Evolutionary conservation across 2,329 filamentous ascomycete genomes (phyloP), one percentile per base, ranked within the genome.

Genomic region (Nothopassalora personata): DNA sequence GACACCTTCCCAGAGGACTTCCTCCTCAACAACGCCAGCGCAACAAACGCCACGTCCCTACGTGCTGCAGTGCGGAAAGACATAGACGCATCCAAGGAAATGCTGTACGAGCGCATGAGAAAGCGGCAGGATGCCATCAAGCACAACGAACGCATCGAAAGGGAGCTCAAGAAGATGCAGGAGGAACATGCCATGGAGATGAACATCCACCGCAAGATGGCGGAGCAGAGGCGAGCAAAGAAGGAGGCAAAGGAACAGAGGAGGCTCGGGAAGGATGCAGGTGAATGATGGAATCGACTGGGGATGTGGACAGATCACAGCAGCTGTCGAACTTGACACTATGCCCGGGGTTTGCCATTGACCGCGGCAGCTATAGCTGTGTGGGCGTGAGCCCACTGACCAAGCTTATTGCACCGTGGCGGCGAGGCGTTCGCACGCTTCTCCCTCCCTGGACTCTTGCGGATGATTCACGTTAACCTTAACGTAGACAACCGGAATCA

Each of bases 141-240:
- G 55, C 70, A 71, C 53, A 79, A 80, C 57, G 73, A 72, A 58
- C 70, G 66, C 53, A 69, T 80, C n/a, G 70, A 74, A 64, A 74
- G 71, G 63, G 72, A 79, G 66, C 62, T 80, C 59, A 72, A 74
- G 64, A 70, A 74, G 49, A 63, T 79, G 68, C 72, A 71, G 56
- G 72, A 77, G 60, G 73, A 78, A 70, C 73, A 78, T 65, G 71
- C 71, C 51, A 73, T 76, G 56, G 78, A 80, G 68, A 63, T 77
- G 59, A 75, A 75, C 67, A 73, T 80, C 36, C 68, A 76, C 66
- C 72, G 75, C 62, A 73, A 72, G 66, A 71, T 77, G 65, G 73
- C 71, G 54, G 71, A 74, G 50, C 70, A 76, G 58, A 73, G 71
- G 61, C 68, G 64, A 57, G 72, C 66, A 60, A 74, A 72, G 64